phyloP scores from a whole-genome alignment of 352 stramenopile genomes.

The Pythium vanterpoolii region DNA sequence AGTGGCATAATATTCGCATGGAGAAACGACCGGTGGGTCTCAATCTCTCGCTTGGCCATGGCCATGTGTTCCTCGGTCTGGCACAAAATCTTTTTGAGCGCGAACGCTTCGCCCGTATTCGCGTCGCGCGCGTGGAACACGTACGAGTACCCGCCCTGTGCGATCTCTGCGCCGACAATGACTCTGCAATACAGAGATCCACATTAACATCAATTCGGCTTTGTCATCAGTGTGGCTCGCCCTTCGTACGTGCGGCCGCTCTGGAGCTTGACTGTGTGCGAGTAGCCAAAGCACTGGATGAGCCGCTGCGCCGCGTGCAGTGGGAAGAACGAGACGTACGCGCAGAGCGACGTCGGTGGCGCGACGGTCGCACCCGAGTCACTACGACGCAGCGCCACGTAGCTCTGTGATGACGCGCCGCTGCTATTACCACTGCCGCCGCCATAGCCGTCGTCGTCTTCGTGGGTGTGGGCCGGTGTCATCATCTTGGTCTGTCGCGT shows the following conservation, averaged over 20 bases:
- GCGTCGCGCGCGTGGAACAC: constrained; percentile 78
- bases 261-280: constrained; percentile 58
- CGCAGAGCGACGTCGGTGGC: constrained; percentile 16
- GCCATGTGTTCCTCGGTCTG: constrained; percentile 81
- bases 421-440: neutral
- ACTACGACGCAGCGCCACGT: constrained; percentile 1
- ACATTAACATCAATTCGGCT: neutral
- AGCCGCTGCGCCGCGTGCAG: constrained; percentile 57
- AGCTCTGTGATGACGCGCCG: constrained; percentile 2
- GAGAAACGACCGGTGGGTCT: constrained; percentile 64
- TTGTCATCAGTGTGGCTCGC: neutral
- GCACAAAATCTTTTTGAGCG: constrained; percentile 89
- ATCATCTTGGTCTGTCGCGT: constrained; percentile 16
- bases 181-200: constrained; percentile 30
- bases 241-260: constrained; percentile 64
- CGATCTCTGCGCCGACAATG: constrained; percentile 56
- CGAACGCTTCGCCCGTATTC: constrained; percentile 70
- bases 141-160: constrained; percentile 86
- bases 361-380: neutral
- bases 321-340: constrained; percentile 52
- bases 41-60: constrained; percentile 78
- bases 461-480: constrained; percentile 15
- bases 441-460: constrained; percentile 11
- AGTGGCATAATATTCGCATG: constrained; percentile 87
- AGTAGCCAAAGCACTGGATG: constrained; percentile 71